Evolutionary conservation across 805 yeast genomes (phyloP).

Genomic region (Kluyveromyces aestuarii): DNA sequence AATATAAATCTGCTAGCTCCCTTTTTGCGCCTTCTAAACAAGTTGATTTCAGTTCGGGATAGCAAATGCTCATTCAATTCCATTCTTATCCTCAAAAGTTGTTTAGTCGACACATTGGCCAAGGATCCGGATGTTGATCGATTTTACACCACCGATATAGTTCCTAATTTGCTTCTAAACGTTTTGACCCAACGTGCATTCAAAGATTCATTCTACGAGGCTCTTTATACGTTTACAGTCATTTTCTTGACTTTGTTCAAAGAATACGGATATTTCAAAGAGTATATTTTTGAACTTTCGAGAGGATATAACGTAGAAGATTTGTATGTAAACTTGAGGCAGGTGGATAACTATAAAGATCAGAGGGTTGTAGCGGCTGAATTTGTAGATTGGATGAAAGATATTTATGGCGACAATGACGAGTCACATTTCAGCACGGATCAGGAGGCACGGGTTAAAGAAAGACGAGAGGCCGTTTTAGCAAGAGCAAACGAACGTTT

Average conservation of each 20-base stretch:
- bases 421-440: slow-evolving; percentile 32
- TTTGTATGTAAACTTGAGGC: slow-evolving; percentile 54
- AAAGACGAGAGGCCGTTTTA: slow-evolving; percentile 37
- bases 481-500: slow-evolving; percentile 46
- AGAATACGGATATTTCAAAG: slow-evolving; percentile 58
- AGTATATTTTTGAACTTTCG: slow-evolving; percentile 46
- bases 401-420: slow-evolving; percentile 27
- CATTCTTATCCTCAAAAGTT: slow-evolving; percentile 65
- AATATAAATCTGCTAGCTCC: slow-evolving; percentile 67
- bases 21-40: slow-evolving; percentile 62
- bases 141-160: slow-evolving; percentile 37
- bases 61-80: slow-evolving; percentile 90
- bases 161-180: slow-evolving; percentile 59
- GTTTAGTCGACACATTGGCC: slow-evolving; percentile 58
- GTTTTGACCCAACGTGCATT: slow-evolving; percentile 69
- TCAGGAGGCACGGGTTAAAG: slow-evolving; percentile 27
- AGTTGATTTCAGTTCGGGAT: slow-evolving; percentile 74
- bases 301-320: slow-evolving; percentile 49
- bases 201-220: slow-evolving; percentile 83
- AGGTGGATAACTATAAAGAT: slow-evolving; percentile 62
- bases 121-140: slow-evolving; percentile 72
- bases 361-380: slow-evolving; percentile 75
- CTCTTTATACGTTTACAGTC: slow-evolving; percentile 78
- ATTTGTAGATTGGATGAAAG: slow-evolving; percentile 57
- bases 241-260: slow-evolving; percentile 68